Base-by-base conservation (phyloP, 306 rosid species). In the Vicia faba region DNA sequence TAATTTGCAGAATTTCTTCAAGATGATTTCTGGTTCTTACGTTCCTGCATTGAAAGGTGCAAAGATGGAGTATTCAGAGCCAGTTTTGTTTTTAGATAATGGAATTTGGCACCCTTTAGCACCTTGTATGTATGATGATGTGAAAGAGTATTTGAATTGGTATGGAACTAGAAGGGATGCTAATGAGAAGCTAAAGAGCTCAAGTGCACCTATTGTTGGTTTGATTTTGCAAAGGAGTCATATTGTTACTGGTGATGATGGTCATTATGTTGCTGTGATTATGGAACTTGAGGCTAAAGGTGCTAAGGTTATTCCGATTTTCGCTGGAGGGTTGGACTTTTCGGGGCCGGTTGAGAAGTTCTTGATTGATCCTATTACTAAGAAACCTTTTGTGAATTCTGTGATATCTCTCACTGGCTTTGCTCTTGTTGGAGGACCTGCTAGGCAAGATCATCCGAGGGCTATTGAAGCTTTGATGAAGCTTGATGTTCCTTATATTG, bases 41-140 rank as follows among this genome's bases (percentile, higher is more conserved):
- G 66, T 95, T 74, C 99, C 97, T 0, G 95, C 96, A 0, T 72
- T 95, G 39, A 90, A 86, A 72, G 92, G 91, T 46, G 55, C 79
- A 0, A 88, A 86, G 82, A 78, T 93, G 8, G 87, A 86, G 78
- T 95, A 90, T 71, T 76, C 92, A 0, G 99, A 95, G 71, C 99
- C 97, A 0, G 99, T 95, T 81, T 69, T 95, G 88, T 95, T 77
- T 73, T 79, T 95, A 80, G 99, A 95, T 11, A 81, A 39, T 25
- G 99, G 99, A 45, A 84, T 89, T 72, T 95, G 99, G 97, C 99
- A 95, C 77, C 99, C 99, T 72, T 73, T 95, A 78, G 99, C 97
- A 64, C 97, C 99, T 75, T 84, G 92, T 77, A 90, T 95, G 99
- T 95, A 90, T 66, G 99, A 78, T 64, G 99, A 95, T 78, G 96